Evolutionary conservation across 306 rosid species (phyloP).

Genomic region (Sphenostylis stenocarpa): DNA sequence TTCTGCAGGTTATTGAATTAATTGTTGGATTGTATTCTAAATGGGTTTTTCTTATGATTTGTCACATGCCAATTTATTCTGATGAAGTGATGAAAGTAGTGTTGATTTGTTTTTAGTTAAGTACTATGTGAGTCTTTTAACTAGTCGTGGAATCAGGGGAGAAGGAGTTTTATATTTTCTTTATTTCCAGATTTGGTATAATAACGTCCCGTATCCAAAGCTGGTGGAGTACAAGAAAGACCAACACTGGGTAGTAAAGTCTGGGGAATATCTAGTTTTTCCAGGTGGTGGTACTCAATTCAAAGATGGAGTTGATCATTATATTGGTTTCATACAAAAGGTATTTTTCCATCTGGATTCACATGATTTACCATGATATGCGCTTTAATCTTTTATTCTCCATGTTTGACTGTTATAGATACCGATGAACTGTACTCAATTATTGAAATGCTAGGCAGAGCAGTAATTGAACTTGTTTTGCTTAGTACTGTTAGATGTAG

Average conservation of each 20-base stretch:
- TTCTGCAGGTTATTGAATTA: neutral
- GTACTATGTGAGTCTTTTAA: neutral
- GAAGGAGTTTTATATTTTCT: conserved; percentile 12
- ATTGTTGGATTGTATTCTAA: neutral
- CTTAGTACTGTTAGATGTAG: neutral
- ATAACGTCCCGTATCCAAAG: conserved; percentile 88
- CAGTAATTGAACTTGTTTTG: neutral
- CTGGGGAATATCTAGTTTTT: conserved; percentile 71
- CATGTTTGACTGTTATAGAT: neutral
- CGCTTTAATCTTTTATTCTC: neutral
- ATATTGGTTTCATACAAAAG: conserved; percentile 64
- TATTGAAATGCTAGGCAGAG: neutral
- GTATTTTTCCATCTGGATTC: conserved; percentile 36
- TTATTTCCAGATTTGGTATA: conserved; percentile 73
- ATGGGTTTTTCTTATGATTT: conserved; percentile 19
- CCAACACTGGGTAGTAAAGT: conserved; percentile 84
- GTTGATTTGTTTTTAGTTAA: neutral
- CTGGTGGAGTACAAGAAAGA: conserved; percentile 96
- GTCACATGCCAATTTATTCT: neutral
- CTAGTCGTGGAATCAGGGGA: neutral
- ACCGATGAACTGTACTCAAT: neutral
- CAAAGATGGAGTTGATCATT: conserved; percentile 82
- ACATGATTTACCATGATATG: neutral
- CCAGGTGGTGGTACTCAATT: conserved; percentile 99
- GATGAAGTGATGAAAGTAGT: neutral